Evolutionary conservation across 805 yeast genomes (phyloP).

Genomic region (Sugiyamaella valdiviana): DNA sequence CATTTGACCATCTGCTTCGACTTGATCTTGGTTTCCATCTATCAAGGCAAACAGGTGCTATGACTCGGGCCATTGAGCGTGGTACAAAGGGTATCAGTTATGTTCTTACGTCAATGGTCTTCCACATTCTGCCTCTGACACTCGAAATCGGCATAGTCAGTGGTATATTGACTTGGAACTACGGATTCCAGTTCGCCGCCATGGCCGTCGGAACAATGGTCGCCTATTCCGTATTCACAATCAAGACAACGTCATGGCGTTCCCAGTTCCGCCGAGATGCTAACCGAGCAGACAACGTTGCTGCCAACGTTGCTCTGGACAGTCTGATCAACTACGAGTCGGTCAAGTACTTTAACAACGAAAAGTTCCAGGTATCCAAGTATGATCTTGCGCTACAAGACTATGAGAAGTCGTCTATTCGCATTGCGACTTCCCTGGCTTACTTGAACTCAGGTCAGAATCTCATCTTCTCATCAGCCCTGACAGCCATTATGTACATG

Average conservation of each 20-base stretch:
- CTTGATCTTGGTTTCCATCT: constrained; percentile 87
- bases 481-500: constrained; percentile 97
- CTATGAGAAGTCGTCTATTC: constrained; percentile 65
- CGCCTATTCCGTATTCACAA: constrained; percentile 82
- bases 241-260: constrained; percentile 93
- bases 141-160: constrained; percentile 91
- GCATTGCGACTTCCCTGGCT: constrained; percentile 72
- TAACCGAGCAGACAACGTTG: constrained; percentile 87
- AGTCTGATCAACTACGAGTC: constrained; percentile 91
- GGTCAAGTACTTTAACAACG: constrained; percentile 92
- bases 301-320: constrained; percentile 92
- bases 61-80: constrained; percentile 92
- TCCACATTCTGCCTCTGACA: constrained; percentile 87
- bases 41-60: constrained; percentile 89
- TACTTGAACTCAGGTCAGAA: constrained; percentile 73
- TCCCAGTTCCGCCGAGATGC: constrained; percentile 85
- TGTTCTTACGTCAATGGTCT: constrained; percentile 93
- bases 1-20: constrained; percentile 75
- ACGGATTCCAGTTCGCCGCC: constrained; percentile 82
- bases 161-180: constrained; percentile 88
- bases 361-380: constrained; percentile 66
- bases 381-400: constrained; percentile 67
- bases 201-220: constrained; percentile 84
- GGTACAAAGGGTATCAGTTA: constrained; percentile 97
- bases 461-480: constrained; percentile 72